Evolutionary conservation across 2,329 filamentous ascomycete species (phyloP).

Genomic region (Zymoseptoria pseudotritici): DNA sequence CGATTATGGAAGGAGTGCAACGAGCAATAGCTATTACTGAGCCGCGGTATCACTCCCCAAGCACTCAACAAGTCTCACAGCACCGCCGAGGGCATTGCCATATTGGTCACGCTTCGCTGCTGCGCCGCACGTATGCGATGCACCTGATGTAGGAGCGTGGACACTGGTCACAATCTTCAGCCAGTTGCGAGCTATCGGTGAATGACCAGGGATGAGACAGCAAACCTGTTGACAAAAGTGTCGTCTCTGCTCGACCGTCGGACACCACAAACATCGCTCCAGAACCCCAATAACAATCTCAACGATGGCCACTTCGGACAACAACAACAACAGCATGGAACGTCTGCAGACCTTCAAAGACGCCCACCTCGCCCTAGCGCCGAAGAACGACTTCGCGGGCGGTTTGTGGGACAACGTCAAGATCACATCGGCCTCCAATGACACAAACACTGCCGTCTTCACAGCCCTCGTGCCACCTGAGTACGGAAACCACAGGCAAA

Average conservation of each 20-base stretch:
- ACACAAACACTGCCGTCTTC: slow-evolving; percentile 7
- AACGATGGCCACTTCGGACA: not conserved
- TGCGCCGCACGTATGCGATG: not conserved
- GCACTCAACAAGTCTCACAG: no score
- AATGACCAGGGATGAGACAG: not conserved
- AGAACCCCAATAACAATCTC: not conserved
- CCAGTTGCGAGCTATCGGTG: not conserved
- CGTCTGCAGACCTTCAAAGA: not conserved
- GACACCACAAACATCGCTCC: not conserved
- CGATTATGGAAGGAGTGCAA: slow-evolving; percentile 24
- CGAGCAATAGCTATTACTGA: slow-evolving; percentile 27
- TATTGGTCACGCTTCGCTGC: not conserved
- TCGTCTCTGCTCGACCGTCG: not conserved
- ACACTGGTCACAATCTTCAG: not conserved
- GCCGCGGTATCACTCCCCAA: no score
- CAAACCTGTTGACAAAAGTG: not conserved
- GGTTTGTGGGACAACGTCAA: slow-evolving; percentile 10
- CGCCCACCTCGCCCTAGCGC: slow-evolving; percentile 5
- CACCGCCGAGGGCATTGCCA: not conserved
- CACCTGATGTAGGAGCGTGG: not conserved
- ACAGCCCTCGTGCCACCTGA: slow-evolving; percentile 6
- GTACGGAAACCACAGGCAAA: slow-evolving; percentile 12
- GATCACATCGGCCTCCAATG: slow-evolving; percentile 9
- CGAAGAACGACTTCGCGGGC: slow-evolving; percentile 15
- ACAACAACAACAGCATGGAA: not conserved